Evolutionary conservation across 371 early-diverging fungal species (phyloP).

Genomic region (Saksenaea vasiformis): DNA sequence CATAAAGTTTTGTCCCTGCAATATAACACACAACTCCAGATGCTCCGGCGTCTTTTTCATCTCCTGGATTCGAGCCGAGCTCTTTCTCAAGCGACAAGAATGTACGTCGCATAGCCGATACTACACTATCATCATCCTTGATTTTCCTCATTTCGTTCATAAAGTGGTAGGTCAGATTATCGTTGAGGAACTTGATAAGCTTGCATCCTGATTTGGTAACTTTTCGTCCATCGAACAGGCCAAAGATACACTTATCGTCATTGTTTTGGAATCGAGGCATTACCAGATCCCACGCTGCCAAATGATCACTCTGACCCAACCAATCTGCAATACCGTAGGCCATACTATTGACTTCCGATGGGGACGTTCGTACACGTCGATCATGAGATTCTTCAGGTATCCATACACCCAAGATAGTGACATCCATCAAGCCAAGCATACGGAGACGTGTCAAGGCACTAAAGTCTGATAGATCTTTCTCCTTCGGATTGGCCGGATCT

Average conservation of each 20-base stretch:
- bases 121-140: constrained; percentile 54
- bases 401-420: constrained; percentile 78
- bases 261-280: constrained; percentile 77
- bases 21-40: constrained; percentile 82
- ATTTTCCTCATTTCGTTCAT: constrained; percentile 72
- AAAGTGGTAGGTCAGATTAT: constrained; percentile 68
- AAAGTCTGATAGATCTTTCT: constrained; percentile 76
- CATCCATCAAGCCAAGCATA: constrained; percentile 87
- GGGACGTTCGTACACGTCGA: constrained; percentile 85
- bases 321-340: constrained; percentile 89
- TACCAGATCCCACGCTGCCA: constrained; percentile 81
- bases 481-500: constrained; percentile 41
- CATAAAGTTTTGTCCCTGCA: constrained; percentile 76
- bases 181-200: constrained; percentile 73
- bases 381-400: constrained; percentile 82
- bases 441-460: constrained; percentile 73
- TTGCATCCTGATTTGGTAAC: constrained; percentile 57
- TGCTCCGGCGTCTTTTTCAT: constrained; percentile 65
- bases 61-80: constrained; percentile 54
- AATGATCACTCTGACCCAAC: constrained; percentile 63
- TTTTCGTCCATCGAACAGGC: constrained; percentile 81
- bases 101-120: constrained; percentile 69
- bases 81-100: constrained; percentile 81
- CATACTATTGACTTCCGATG: constrained; percentile 78
- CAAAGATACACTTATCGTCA: constrained; percentile 90